These are phyloP conservation scores for Candida andamanensis DNA, from an alignment of 805 yeast species.

Conservation along the genomic window DNA sequence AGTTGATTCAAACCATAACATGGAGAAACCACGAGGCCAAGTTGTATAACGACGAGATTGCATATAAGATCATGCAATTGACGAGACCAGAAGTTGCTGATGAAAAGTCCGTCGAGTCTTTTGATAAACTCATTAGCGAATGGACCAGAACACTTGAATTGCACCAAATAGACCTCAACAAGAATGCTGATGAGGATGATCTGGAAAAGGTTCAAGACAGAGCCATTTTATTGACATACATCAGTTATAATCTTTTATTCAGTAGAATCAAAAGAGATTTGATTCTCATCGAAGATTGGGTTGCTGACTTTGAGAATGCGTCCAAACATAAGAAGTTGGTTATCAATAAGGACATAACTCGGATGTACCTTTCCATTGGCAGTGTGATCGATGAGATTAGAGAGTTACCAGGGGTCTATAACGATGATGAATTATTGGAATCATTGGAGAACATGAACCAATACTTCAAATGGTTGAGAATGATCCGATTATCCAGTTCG, in stretches of 20 bases:
- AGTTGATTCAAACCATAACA: conserved; percentile 29
- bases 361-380: conserved; percentile 48
- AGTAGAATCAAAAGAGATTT: conserved; percentile 71
- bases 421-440: conserved; percentile 63
- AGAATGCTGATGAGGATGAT: conserved; percentile 44
- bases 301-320: conserved; percentile 11
- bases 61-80: conserved; percentile 47
- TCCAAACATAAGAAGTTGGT: conserved; percentile 20
- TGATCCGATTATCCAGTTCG: conserved; percentile 40
- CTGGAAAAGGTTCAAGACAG: conserved; percentile 61
- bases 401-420: conserved; percentile 89
- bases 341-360: conserved; percentile 37
- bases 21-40: conserved; percentile 57
- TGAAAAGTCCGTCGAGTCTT: conserved; percentile 39
- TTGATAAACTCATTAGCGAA: conserved; percentile 51
- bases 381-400: conserved; percentile 53
- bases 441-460: conserved; percentile 48
- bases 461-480: conserved; percentile 44
- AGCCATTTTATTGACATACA: conserved; percentile 70
- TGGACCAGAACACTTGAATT: conserved; percentile 69
- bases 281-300: conserved; percentile 37
- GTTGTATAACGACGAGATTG: conserved; percentile 67
- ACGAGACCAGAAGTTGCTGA: conserved; percentile 19
- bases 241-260: conserved; percentile 61
- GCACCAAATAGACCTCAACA: conserved; percentile 52